phyloP scores from a whole-genome alignment of 2,329 filamentous ascomycete species.

The Claviceps sp. region DNA sequence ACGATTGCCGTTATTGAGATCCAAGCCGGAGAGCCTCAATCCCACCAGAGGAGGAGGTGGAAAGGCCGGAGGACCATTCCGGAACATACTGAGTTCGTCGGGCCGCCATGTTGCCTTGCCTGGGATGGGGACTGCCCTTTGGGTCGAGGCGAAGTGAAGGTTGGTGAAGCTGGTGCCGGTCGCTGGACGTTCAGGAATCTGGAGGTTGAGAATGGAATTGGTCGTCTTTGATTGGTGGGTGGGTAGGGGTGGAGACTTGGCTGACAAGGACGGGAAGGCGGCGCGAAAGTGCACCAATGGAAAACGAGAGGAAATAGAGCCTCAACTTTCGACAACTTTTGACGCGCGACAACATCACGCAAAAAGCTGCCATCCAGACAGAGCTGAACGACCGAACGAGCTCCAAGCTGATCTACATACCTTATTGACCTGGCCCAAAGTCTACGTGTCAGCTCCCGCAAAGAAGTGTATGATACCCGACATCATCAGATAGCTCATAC shows the following conservation, averaged over 20 bases:
- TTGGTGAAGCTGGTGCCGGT: slow-evolving; percentile 11
- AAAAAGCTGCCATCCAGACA: slow-evolving; percentile 1
- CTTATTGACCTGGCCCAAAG: too few relatives aligned
- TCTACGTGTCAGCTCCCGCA: neutral
- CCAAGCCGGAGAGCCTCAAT: neutral
- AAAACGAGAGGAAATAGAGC: neutral
- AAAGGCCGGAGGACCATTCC: too few relatives aligned
- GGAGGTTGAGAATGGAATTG: slow-evolving; percentile 28
- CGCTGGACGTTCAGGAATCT: slow-evolving; percentile 8
- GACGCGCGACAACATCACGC: slow-evolving; percentile 4
- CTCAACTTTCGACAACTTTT: neutral
- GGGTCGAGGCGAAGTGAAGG: slow-evolving; percentile 14
- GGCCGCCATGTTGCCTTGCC: slow-evolving; percentile 23
- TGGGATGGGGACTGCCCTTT: slow-evolving; percentile 15
- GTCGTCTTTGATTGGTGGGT: slow-evolving; percentile 21
- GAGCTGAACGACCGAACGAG: neutral
- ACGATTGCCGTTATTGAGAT: neutral
- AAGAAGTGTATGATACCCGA: too few relatives aligned
- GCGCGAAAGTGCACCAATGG: neutral
- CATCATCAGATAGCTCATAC: too few relatives aligned
- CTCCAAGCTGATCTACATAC: neutral
- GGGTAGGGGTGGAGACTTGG: slow-evolving; percentile 18
- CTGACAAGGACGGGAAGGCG: slow-evolving; percentile 6
- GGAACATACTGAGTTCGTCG: slow-evolving; percentile 29
- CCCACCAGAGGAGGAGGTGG: neutral